Conservation (phyloP, 73 alveolate genomes). For the Paramecium sexaurelia region DNA sequence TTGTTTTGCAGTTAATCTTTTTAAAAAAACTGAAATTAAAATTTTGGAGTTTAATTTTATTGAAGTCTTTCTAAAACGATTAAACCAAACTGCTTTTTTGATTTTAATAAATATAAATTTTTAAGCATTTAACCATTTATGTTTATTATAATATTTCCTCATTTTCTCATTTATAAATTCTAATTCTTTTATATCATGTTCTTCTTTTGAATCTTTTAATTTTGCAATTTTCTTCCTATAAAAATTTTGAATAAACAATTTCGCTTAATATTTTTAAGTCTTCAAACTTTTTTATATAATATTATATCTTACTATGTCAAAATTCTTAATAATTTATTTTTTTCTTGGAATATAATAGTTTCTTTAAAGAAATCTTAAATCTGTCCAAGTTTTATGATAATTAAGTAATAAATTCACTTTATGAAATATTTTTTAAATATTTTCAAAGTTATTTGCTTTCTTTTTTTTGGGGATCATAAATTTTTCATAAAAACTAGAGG, state of each 20-base stretch:
- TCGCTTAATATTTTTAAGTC: not conserved
- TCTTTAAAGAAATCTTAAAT: not conserved
- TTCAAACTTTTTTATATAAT: not conserved
- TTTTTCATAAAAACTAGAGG: not conserved
- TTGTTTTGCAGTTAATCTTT: not conserved
- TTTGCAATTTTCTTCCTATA: not conserved
- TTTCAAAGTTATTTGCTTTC: not conserved
- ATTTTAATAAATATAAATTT: not conserved
- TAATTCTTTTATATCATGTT: not conserved
- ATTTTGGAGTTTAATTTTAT: not conserved
- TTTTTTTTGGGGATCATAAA: not conserved
- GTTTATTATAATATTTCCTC: not conserved
- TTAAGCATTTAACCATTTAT: not conserved
- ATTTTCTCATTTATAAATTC: not conserved
- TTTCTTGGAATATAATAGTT: not conserved
- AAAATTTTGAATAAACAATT: not conserved
- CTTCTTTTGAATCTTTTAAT: not conserved
- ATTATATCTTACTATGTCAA: not conserved
- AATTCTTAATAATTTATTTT: not conserved
- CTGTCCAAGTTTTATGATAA: not conserved
- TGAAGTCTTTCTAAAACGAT: not conserved
- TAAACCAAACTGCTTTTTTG: not conserved
- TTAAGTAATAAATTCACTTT: not conserved
- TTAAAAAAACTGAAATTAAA: not conserved
- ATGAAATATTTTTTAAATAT: not conserved